Evolutionary conservation across 805 yeast genomes (phyloP), one percentile per base, ranked within the genome.

Genomic region (Kodamaea laetipori): DNA sequence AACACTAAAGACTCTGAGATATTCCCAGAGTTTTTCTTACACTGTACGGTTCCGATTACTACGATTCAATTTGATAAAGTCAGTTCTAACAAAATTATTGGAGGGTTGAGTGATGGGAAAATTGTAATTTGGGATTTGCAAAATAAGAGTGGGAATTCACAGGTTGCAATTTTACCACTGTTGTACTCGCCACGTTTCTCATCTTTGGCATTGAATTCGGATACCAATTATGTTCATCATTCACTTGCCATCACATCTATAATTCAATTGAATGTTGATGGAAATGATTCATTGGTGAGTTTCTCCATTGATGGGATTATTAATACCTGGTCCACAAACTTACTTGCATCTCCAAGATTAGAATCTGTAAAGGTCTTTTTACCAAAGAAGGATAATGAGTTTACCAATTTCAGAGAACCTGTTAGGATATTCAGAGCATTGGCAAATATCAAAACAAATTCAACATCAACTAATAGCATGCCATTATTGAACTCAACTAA

Each of bases 91-190:
- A 64, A 69, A 39, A 58, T 81, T 1, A 55, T 76, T 19, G 82
- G 73, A 0, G 80, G 83, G 0, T 66, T 78, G 4, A 53, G 54
- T 12, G 74, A 74, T 51, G 85, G 86, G 0, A 67, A 68, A 39
- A 36, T 80, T 1, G 72, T 70, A n/a, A 57, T 76, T 6, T 80
- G 82, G 82, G 77, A 78, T 50, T 48, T 73, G 17, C 38, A 44
- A n/a, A 17, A 39, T 4, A 39, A 37, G n/a, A 34, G 30, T 10
- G 24, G 48, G 2, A 13, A 21, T 7, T 18, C 35, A 4, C 36
- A 25, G 2, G 52, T 59, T 12, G 54, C 48, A 6, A 40, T 53
- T 12, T 44, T 61, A 15, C 67, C 66, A 5, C 51, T 49, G 40
- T 41, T 61, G 16, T 23, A 41, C 4, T 51, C 60, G n/a, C 65